Percentiles rank a stretch among this genome's conserved stretches.
phyloP scores from a whole-genome alignment of 768 basidiomycete species.

The Podaxis sp. region DNA sequence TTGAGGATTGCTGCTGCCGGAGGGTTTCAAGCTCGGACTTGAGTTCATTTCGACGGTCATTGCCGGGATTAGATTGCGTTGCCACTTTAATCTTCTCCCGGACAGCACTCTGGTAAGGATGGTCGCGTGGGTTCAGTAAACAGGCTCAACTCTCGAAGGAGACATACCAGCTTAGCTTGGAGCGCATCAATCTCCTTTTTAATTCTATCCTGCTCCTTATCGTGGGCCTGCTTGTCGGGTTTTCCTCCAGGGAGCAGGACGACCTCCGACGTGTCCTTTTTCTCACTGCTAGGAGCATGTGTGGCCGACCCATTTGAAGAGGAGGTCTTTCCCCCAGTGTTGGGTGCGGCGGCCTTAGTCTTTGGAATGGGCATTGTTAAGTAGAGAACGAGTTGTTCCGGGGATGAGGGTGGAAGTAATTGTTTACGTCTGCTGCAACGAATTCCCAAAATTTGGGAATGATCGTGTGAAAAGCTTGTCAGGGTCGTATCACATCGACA shows the following conservation, averaged over 20 bases:
- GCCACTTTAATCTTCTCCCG: slow-evolving; percentile 71
- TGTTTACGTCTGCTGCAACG: slow-evolving; percentile 11
- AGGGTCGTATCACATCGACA: slow-evolving; percentile 2
- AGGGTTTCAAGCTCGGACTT: slow-evolving; percentile 79
- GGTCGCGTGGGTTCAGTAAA: slow-evolving; percentile 7
- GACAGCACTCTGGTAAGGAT: slow-evolving; percentile 49
- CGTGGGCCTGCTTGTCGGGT: slow-evolving; percentile 84
- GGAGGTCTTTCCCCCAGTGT: slow-evolving; percentile 37
- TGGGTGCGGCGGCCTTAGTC: slow-evolving; percentile 43
- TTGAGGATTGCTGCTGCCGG: slow-evolving; percentile 72
- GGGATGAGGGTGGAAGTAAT: slow-evolving; percentile 9
- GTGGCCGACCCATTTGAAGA: slow-evolving; percentile 46
- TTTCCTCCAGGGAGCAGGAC: slow-evolving; percentile 41
- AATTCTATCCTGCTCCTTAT: slow-evolving; percentile 79
- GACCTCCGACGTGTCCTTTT: slow-evolving; percentile 42
- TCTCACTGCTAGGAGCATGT: slow-evolving; percentile 36
- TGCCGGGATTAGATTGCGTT: slow-evolving; percentile 26
- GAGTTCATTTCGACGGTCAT: slow-evolving; percentile 69
- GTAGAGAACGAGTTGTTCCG: slow-evolving; percentile 19
- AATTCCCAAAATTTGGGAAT: slow-evolving; percentile 17
- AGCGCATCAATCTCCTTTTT: slow-evolving; percentile 81
- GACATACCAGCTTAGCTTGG: slow-evolving; percentile 77
- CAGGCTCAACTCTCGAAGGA: background rate
- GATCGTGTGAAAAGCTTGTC: slow-evolving; percentile 18
- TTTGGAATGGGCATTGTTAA: slow-evolving; percentile 46